Evolutionary conservation across 352 stramenopile genomes (phyloP), one percentile per base, ranked within the genome.

Genomic region (Phytophthora sojae): DNA sequence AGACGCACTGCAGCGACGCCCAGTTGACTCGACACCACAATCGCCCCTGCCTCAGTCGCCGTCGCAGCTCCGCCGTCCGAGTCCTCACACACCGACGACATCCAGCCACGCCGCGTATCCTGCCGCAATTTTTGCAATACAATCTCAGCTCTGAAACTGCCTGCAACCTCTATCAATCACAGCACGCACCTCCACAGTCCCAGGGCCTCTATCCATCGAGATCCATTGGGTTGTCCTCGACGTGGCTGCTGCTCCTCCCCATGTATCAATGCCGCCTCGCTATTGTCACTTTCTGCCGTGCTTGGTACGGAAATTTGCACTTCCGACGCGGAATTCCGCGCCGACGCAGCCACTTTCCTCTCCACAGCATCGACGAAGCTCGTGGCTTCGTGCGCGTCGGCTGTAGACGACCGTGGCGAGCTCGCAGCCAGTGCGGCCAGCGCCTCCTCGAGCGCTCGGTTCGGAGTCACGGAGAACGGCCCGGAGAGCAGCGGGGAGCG

Each of bases 11-110:
- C 7, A 91, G 51, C 25, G 79, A 81, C 15, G 70, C 35, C 80
- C 79, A 88, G 59, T 91, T 76, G 53, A 91, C 75, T 63, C 80
- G 72, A 44, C 72, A 75, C 83, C 83, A 91, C 61, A 88, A 78
- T 12, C 61, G 66, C 77, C 79, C 89, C 55, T 88, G 83, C 47
- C 61, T 25, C 15, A 64, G 30, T 39, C 52, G 52, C 21, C 53
- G 47, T 35, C 59, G 65, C 3, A 74, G 61, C 26, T 69, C 42
- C 6, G 39, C 42, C 14, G 21, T 61, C 8, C 19, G 52, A n/a
- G 17, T 25, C 21, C 53, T 63, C 11, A 55, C 32, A 32, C 59
- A 60, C n/a, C 39, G 57, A 17, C 35, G 50, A 15, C 57, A 74
- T 42, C 9, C 50, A 5, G 19, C 29, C 11, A 61, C n/a, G 8